Evolutionary conservation across 768 basidiomycete species (phyloP).

Genomic region (Lactarius hatsudake): DNA sequence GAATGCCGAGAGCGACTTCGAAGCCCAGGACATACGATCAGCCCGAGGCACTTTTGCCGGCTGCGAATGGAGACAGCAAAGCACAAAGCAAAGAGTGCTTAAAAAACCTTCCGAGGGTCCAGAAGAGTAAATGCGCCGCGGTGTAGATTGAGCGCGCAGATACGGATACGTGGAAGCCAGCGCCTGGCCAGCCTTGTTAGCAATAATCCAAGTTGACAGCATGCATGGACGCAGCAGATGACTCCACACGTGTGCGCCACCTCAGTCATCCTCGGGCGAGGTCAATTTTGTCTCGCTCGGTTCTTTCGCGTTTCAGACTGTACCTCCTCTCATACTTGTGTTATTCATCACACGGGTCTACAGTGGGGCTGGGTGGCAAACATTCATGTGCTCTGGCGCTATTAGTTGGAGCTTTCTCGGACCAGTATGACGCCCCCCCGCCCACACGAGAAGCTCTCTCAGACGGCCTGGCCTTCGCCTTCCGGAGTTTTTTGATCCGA

Average conservation of each 20-base stretch:
- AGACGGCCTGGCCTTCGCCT: background rate
- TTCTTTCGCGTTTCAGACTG: background rate
- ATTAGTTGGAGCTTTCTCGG: background rate
- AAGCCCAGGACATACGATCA: no score
- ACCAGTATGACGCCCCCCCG: background rate
- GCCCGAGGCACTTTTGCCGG: no score
- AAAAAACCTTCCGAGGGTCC: no score
- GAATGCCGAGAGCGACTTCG: background rate
- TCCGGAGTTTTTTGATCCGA: background rate
- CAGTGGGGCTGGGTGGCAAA: background rate
- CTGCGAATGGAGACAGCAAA: no score
- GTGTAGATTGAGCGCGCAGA: background rate
- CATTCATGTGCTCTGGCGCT: background rate
- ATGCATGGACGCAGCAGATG: background rate
- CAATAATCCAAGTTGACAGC: background rate
- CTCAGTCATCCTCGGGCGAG: background rate
- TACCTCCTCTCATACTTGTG: background rate
- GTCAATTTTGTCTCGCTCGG: background rate
- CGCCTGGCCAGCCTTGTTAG: background rate
- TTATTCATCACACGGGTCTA: background rate
- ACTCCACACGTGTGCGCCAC: background rate
- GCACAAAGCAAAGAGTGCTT: no score
- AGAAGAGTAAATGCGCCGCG: background rate
- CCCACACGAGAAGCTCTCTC: background rate
- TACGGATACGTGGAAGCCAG: background rate